Evolutionary conservation across 495 filamentous ascomycete species (phyloP), one percentile per base, ranked within the genome.

Genomic region (Hyaloscypha variabilis): DNA sequence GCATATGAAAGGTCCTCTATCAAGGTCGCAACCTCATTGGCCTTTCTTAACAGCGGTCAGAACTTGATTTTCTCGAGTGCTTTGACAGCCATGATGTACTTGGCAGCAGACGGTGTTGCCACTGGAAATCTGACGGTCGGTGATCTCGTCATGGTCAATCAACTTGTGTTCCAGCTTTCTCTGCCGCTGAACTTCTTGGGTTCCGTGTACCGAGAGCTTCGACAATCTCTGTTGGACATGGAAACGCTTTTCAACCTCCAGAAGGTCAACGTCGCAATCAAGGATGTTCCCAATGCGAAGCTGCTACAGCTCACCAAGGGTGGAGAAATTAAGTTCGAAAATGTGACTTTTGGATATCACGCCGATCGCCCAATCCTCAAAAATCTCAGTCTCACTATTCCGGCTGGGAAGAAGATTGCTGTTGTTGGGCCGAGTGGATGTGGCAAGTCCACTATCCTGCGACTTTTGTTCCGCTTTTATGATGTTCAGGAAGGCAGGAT

Each of bases 171-270:
- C 77, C 95, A 99, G 77, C 88, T 99, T 14, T 97, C 93, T 2
- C 91, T 98, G 1, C 95, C 95, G 0, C 82, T 99, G 49, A 99
- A 98, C 80, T 99, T 98, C 77, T 81, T 99, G 1, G 95, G 95
- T 11, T 93, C 91, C 8, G 93, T 99, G 5, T 99, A 99, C 75
- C 90, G 95, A 66, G 96, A 99, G 79, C 83, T 99, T 55, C 84
- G 95, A 49, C 96, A 99, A 78, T 97, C 93, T 14, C 79, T 98
- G 56, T 77, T 98, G 59, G 95, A 99, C 74, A 98, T 99, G 96
- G 95, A 98, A 77, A 97, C 96, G 1, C 83, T 98, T 14, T 99
- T 99, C 82, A 97, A 96, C 74, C 81, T 99, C n/a, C 96, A 99
- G 74, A 97, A 96, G 74, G 96, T 98, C 72, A 97, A 98, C 68